These are phyloP conservation scores for Pyrus hybrid DNA, from an alignment of 331 rosid species.

Conservation along the genomic window DNA sequence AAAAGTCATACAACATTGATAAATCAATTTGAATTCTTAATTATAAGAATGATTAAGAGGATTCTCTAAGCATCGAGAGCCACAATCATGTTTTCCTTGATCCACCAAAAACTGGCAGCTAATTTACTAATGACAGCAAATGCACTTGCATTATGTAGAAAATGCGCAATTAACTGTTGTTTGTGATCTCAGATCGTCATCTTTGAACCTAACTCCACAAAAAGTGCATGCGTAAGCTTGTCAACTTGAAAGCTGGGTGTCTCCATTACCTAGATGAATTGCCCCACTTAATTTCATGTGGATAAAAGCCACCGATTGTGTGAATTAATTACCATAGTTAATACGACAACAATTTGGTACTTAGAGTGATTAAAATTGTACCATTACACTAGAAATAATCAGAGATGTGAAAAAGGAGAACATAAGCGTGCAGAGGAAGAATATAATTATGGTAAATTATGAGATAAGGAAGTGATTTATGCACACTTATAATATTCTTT, in stretches of 20 bases:
- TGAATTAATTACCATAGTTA: not conserved
- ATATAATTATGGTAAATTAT: no score
- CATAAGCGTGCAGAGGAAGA: no score
- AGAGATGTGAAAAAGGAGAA: no score
- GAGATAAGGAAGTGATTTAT: no score
- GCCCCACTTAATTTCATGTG: not conserved
- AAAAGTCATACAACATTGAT: not conserved
- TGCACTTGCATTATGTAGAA: conserved; percentile 14
- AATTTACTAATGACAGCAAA: conserved; percentile 29
- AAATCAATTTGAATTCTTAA: not conserved
- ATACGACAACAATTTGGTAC: not conserved
- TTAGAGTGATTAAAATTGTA: not conserved
- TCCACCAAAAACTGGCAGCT: conserved; percentile 15
- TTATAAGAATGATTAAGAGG: conserved; percentile 17
- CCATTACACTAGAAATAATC: no score
- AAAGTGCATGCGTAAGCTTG: conserved; percentile 25
- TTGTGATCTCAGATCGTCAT: conserved; percentile 18
- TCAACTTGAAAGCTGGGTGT: conserved; percentile 27
- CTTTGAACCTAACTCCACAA: conserved; percentile 26
- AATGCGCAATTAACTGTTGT: conserved; percentile 14
- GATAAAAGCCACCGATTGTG: not conserved
- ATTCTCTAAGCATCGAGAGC: conserved; percentile 6
- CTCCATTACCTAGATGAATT: not conserved
- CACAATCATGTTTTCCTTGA: conserved; percentile 3
- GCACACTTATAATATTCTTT: no score